phyloP scores from a whole-genome alignment of 305 asterid genomes.

The Salvia sclarea region DNA sequence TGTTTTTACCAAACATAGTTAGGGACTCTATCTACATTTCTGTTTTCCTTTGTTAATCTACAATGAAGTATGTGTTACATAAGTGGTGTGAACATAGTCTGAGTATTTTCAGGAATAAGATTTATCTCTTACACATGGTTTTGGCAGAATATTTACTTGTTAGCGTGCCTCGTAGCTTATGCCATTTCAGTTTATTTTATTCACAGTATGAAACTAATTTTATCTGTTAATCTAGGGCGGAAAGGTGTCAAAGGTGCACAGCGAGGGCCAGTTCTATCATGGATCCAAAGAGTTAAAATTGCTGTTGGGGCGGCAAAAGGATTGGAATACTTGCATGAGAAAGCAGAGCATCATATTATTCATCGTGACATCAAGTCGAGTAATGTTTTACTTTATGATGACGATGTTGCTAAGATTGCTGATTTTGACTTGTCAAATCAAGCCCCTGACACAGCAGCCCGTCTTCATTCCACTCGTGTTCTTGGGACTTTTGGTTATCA shows the following conservation, averaged over 20 bases:
- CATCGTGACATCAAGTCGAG: conserved; percentile 88
- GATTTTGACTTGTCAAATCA: conserved; percentile 85
- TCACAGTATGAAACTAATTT: conserved; percentile 1
- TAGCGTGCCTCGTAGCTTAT: neutral
- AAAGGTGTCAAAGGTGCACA: conserved; percentile 91
- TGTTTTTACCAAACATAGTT: neutral
- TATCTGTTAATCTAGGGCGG: conserved; percentile 49
- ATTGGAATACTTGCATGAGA: conserved; percentile 80
- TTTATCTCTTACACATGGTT: neutral
- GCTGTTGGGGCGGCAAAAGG: conserved; percentile 89
- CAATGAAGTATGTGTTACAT: neutral
- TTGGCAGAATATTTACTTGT: conserved; percentile 12
- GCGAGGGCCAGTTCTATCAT: conserved; percentile 76
- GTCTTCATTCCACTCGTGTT: conserved; percentile 90
- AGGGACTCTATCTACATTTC: neutral
- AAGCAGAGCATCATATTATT: conserved; percentile 64
- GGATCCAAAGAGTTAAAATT: conserved; percentile 76
- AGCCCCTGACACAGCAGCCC: conserved; percentile 90
- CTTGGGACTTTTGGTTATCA: conserved; percentile 93
- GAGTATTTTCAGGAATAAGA: neutral
- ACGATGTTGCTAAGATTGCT: conserved; percentile 71
- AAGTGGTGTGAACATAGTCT: neutral
- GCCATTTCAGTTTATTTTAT: conserved; percentile 8
- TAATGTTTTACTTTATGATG: conserved; percentile 73
- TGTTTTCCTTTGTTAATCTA: neutral